Base-by-base conservation (phyloP, 2,329 filamentous ascomycete genomes). In the Diaporthe longicolla region DNA sequence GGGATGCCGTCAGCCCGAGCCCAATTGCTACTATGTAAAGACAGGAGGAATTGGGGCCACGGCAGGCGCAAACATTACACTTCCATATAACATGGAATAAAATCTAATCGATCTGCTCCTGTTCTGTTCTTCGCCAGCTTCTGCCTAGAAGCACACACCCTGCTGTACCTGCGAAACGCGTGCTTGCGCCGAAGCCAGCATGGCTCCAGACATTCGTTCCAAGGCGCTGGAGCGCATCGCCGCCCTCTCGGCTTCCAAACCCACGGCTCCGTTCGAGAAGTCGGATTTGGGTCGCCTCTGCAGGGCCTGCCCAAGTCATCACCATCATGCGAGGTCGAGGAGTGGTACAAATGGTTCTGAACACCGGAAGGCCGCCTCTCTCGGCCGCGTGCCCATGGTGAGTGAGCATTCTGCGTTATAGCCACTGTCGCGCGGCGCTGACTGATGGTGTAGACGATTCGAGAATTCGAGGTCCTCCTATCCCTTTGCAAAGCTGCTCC, bases 401-500 rank as follows among this genome's bases (percentile, higher is more conserved):
- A 77, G 82, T 65, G 52, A 68, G 37, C 55, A 17, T 58, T 35
- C 40, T 58, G 65, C 43, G 71, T 24, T 32, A 11, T 50, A 17
- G 19, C 50, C 32, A 29, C 15, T 48, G 13, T 29, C 24, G 58
- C 43, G 26, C 48, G n/a, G 7, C 43, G 63, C 71, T 75, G n/a
- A 74, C 58, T 48, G 50, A 74, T 32, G 55, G 10, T 52, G 29
- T 73, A 97, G 95, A 94, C 92, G 70, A 91, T 95, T 71, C 92
- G 94, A 79, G 97, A 99, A 86, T 93, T 98, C 78, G 96, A 99
- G 82, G 94, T 97, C 70, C 89, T 99, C 35, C 85, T 98, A 35
- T 95, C 97, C 57, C 88, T 99, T 35, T 98, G 96, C 87, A 96
- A 95, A 84, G 94, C 96, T 70, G 94, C 95, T 4, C 93, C 95